These are phyloP conservation scores for Populus hybrid DNA, from an alignment of 441 rosid species.

Conservation along the genomic window DNA sequence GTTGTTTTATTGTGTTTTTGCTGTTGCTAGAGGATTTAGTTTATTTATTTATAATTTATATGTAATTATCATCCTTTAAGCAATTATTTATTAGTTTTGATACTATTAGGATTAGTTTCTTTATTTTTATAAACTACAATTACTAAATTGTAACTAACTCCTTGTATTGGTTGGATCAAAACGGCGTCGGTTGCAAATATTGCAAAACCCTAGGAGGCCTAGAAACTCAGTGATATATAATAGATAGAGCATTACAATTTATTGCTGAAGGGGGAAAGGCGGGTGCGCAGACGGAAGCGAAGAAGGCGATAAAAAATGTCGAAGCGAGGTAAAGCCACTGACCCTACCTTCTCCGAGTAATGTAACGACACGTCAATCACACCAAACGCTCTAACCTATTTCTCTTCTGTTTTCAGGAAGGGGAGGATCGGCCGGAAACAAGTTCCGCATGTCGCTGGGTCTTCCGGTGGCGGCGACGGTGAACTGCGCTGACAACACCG, in stretches of 20 bases:
- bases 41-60: no score
- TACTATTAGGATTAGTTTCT: neutral
- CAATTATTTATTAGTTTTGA: neutral
- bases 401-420: constrained; percentile 40
- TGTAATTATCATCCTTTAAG: neutral
- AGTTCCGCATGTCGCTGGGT: constrained; percentile 95
- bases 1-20: neutral
- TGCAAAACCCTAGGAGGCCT: constrained; percentile 15
- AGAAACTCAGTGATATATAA: neutral
- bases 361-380: neutral
- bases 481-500: no score
- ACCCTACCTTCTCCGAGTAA: neutral
- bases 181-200: neutral
- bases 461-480: constrained; percentile 33
- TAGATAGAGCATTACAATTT: neutral
- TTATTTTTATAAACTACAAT: neutral
- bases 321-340: constrained; percentile 55
- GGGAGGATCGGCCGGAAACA: constrained; percentile 86
- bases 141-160: neutral
- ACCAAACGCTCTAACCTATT: neutral
- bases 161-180: neutral
- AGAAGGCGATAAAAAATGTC: constrained; percentile 48
- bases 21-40: neutral
- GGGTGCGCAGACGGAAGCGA: neutral
- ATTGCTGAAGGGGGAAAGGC: neutral